Conservation (phyloP, 495 filamentous ascomycete species). For the Entonaema liquescens region DNA sequence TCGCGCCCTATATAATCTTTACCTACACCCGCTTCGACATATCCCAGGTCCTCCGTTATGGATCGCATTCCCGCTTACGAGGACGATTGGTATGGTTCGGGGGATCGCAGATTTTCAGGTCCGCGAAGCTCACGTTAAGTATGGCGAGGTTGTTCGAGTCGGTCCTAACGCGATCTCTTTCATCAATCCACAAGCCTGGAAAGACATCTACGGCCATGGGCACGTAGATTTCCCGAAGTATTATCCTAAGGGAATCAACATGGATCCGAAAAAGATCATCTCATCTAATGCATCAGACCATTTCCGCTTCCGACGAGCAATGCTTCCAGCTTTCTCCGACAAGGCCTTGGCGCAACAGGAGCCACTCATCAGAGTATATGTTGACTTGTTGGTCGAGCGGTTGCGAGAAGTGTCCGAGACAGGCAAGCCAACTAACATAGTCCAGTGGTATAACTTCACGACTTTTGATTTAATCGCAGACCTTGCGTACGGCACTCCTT, state of each 20-base stretch:
- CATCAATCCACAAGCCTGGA: conserved; percentile 55
- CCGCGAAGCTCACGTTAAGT: conserved; percentile 50
- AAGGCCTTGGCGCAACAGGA: conserved; percentile 58
- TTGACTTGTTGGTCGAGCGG: conserved; percentile 56
- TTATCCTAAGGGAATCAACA: conserved; percentile 35
- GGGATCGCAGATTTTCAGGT: conserved; percentile 32
- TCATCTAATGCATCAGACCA: conserved; percentile 50
- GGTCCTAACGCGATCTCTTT: conserved; percentile 55
- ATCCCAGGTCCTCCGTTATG: conserved; percentile 60
- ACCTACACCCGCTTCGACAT: conserved; percentile 55
- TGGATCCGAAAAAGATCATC: conserved; percentile 45
- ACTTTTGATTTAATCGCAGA: conserved; percentile 72
- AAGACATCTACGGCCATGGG: conserved; percentile 60
- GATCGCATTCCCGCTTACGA: conserved; percentile 32
- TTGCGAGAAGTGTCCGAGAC: conserved; percentile 49
- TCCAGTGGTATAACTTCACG: conserved; percentile 66
- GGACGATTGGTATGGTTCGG: conserved; percentile 29
- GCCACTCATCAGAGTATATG: conserved; percentile 54
- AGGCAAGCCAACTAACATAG: conserved; percentile 53
- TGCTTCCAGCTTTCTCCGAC: conserved; percentile 64
- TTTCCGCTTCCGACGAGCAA: conserved; percentile 50
- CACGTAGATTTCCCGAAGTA: conserved; percentile 44
- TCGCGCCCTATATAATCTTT: conserved; percentile 54
- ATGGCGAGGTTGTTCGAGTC: conserved; percentile 58
- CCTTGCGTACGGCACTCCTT: conserved; percentile 65